Conservation (phyloP, 805 yeast genomes). For the Candida chilensis region DNA sequence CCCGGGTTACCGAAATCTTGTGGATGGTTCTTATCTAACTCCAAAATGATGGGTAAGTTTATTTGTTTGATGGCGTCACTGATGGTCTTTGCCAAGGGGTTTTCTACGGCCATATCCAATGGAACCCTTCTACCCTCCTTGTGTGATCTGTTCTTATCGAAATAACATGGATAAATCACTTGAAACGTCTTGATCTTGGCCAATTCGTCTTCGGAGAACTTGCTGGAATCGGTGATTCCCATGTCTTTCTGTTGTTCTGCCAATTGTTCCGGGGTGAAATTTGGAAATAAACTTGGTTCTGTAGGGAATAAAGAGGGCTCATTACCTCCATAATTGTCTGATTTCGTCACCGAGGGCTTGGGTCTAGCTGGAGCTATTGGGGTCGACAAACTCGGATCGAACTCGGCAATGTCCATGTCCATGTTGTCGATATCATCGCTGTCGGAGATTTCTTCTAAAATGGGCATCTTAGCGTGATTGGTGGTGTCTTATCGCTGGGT, state of each 20-base stretch:
- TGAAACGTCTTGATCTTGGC: constrained; percentile 64
- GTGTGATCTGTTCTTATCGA: constrained; percentile 69
- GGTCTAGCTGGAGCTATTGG: constrained; percentile 63
- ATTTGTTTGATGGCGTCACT: constrained; percentile 57
- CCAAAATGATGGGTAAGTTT: constrained; percentile 39
- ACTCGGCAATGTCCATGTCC: constrained; percentile 91
- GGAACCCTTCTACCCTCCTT: constrained; percentile 81
- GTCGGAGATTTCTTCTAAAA: constrained; percentile 63
- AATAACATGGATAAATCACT: constrained; percentile 84
- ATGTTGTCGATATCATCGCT: constrained; percentile 83
- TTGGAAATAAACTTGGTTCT: constrained; percentile 17
- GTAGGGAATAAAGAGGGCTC: constrained; percentile 16
- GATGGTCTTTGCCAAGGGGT: constrained; percentile 80
- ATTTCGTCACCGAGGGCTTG: constrained; percentile 49
- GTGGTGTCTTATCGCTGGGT: neutral
- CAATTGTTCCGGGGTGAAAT: constrained; percentile 3
- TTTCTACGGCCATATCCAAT: constrained; percentile 58
- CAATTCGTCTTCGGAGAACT: constrained; percentile 44
- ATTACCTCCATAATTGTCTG: constrained; percentile 36
- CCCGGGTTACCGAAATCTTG: constrained; percentile 98
- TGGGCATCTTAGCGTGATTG: constrained; percentile 40
- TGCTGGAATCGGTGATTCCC: constrained; percentile 19
- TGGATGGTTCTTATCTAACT: constrained; percentile 85
- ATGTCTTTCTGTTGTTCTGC: constrained; percentile 5
- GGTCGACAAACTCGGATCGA: constrained; percentile 58